Evolutionary conservation across 768 basidiomycete species (phyloP).

Genomic region (Auriscalpium orientale): DNA sequence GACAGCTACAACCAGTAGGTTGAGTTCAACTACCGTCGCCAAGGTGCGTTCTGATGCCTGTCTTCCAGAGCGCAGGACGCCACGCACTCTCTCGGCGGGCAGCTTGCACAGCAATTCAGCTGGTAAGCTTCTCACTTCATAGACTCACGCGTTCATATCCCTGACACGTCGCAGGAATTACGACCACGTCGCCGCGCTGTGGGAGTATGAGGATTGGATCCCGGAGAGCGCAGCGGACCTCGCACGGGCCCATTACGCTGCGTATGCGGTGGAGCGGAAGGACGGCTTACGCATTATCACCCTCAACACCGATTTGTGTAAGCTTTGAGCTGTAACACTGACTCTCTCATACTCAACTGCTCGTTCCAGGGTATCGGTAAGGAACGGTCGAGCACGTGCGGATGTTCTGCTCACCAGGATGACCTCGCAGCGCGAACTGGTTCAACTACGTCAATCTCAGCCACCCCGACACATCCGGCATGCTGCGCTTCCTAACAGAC

Average conservation of each 20-base stretch:
- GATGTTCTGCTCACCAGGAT: background rate
- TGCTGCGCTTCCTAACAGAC: slow-evolving; percentile 71
- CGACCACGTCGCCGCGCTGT: slow-evolving; percentile 62
- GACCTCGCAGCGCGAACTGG: slow-evolving; percentile 45
- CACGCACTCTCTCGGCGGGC: slow-evolving; percentile 46
- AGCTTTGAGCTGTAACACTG: slow-evolving; percentile 20
- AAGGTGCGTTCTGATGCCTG: background rate
- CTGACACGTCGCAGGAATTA: slow-evolving; percentile 49
- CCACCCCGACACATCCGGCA: slow-evolving; percentile 61
- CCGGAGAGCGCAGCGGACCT: slow-evolving; percentile 44
- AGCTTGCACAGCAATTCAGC: slow-evolving; percentile 52
- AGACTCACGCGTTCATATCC: background rate
- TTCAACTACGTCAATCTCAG: slow-evolving; percentile 76
- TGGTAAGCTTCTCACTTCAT: slow-evolving; percentile 34
- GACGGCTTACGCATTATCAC: slow-evolving; percentile 69
- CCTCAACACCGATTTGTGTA: slow-evolving; percentile 72
- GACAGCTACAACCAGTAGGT: slow-evolving; percentile 62
- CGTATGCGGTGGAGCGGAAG: slow-evolving; percentile 57
- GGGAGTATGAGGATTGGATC: slow-evolving; percentile 68
- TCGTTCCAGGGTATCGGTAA: slow-evolving; percentile 19
- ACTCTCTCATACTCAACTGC: background rate
- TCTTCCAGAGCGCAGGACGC: slow-evolving; percentile 48
- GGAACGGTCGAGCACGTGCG: slow-evolving; percentile 2
- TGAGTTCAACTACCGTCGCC: background rate
- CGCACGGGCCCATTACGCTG: slow-evolving; percentile 65